Evolutionary conservation across 2,329 filamentous ascomycete species (phyloP).

Genomic region (Colletotrichum chlorophyti): DNA sequence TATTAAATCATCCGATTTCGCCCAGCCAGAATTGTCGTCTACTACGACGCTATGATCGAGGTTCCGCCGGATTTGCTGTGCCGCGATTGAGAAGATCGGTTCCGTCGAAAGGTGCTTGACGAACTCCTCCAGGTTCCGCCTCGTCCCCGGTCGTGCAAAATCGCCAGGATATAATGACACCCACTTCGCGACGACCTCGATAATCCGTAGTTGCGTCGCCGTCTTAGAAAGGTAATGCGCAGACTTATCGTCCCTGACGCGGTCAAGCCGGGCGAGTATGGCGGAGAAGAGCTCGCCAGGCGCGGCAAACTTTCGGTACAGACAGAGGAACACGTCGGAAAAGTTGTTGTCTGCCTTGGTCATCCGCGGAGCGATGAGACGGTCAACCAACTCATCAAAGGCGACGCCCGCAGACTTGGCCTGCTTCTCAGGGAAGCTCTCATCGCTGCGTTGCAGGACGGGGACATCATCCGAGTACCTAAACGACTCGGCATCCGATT

Average conservation of each 20-base stretch:
- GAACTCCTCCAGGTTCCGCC: slow-evolving; percentile 76
- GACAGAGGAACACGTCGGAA: slow-evolving; percentile 83
- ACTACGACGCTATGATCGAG: slow-evolving; percentile 76
- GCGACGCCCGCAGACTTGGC: slow-evolving; percentile 59
- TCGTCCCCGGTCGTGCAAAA: slow-evolving; percentile 81
- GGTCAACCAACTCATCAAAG: slow-evolving; percentile 81
- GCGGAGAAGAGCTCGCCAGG: slow-evolving; percentile 80
- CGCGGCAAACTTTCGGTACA: slow-evolving; percentile 92
- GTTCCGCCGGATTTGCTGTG: slow-evolving; percentile 83
- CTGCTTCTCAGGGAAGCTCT: slow-evolving; percentile 62
- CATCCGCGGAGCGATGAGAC: slow-evolving; percentile 81
- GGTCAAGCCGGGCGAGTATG: slow-evolving; percentile 79
- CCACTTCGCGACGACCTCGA: slow-evolving; percentile 88
- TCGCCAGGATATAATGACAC: slow-evolving; percentile 89
- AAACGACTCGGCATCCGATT: slow-evolving; percentile 72
- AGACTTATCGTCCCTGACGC: slow-evolving; percentile 69
- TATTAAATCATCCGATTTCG: slow-evolving; percentile 71
- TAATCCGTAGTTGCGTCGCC: slow-evolving; percentile 81
- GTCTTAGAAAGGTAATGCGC: slow-evolving; percentile 78
- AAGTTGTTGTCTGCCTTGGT: slow-evolving; percentile 92
- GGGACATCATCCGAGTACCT: slow-evolving; percentile 72
- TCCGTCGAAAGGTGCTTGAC: slow-evolving; percentile 76
- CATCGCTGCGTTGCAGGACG: slow-evolving; percentile 70
- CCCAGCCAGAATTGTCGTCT: slow-evolving; percentile 94
- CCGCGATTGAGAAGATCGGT: slow-evolving; percentile 83